Conservation (phyloP, 2,329 filamentous ascomycete genomes). For the Coleophoma crateriformis region DNA sequence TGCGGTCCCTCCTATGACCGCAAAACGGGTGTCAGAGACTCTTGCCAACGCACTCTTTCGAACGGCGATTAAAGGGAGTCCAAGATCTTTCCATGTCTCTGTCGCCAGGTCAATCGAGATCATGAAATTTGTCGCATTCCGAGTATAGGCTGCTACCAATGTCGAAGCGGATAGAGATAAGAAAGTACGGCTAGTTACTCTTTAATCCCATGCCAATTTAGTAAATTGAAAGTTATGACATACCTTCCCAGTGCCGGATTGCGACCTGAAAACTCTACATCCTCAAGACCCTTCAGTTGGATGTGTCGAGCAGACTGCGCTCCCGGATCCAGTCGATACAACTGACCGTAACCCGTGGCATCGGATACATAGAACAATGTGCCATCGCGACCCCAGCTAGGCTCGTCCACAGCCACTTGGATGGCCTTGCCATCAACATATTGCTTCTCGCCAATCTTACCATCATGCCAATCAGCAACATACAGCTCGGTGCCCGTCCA, state of each 20-base stretch:
- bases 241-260: slow-evolving; percentile 13
- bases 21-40: slow-evolving; percentile 28
- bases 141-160: slow-evolving; percentile 13
- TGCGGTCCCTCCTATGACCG: slow-evolving; percentile 32
- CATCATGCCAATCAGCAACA: slow-evolving; percentile 35
- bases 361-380: slow-evolving; percentile 43
- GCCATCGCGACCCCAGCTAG: slow-evolving; percentile 44
- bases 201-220: background rate
- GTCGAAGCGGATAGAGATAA: slow-evolving; percentile 11
- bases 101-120: slow-evolving; percentile 33
- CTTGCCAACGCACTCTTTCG: slow-evolving; percentile 28
- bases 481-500: slow-evolving; percentile 42
- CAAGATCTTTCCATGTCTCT: slow-evolving; percentile 25
- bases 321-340: slow-evolving; percentile 33
- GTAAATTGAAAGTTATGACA: slow-evolving; percentile 15
- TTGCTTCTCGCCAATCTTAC: slow-evolving; percentile 24
- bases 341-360: slow-evolving; percentile 37
- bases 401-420: slow-evolving; percentile 40
- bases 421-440: slow-evolving; percentile 35
- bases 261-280: slow-evolving; percentile 32
- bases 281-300: slow-evolving; percentile 31
- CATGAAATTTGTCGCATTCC: slow-evolving; percentile 27
- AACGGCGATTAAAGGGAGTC: slow-evolving; percentile 28
- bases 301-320: slow-evolving; percentile 24
- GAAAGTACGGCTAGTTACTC: background rate